A percentile compares a stretch with the other conserved stretches of the same genome.
phyloP scores from a whole-genome alignment of 2,329 filamentous ascomycete genomes.

The Cladosporium sp. region DNA sequence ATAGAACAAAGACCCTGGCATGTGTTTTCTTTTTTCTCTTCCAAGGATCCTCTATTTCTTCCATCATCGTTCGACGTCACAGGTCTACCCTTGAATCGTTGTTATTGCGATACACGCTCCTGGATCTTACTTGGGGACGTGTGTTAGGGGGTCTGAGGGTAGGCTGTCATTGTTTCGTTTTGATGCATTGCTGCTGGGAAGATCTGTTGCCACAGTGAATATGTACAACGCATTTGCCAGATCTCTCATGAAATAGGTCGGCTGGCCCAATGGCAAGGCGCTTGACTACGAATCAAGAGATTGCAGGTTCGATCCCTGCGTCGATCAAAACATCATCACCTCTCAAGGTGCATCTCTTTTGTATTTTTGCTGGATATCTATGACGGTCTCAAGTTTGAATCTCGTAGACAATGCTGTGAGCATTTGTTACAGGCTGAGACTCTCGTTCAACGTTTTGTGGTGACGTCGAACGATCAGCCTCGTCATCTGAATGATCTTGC shows the following conservation, averaged over 20 bases:
- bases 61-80: not conserved
- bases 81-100: not conserved
- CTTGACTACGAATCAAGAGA: slow-evolving; percentile 51
- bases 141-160: not conserved
- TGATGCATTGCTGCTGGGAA: not conserved
- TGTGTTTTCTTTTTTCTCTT: not conserved
- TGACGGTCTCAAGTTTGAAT: not conserved
- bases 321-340: not conserved
- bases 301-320: slow-evolving; percentile 22
- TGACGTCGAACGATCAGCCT: not conserved
- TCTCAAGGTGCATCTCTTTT: not conserved
- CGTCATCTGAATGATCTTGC: not conserved
- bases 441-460: not conserved
- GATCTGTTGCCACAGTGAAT: too few relatives aligned
- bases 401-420: not conserved
- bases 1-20: not conserved
- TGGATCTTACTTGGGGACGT: not conserved
- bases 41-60: not conserved
- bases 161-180: not conserved
- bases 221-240: too few relatives aligned
- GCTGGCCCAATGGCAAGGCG: slow-evolving; percentile 59
- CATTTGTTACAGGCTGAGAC: not conserved
- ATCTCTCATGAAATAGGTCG: not conserved
- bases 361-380: not conserved
- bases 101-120: not conserved